Base-by-base conservation (phyloP, 371 early-diverging fungal species). In the Mucor sp. region DNA sequence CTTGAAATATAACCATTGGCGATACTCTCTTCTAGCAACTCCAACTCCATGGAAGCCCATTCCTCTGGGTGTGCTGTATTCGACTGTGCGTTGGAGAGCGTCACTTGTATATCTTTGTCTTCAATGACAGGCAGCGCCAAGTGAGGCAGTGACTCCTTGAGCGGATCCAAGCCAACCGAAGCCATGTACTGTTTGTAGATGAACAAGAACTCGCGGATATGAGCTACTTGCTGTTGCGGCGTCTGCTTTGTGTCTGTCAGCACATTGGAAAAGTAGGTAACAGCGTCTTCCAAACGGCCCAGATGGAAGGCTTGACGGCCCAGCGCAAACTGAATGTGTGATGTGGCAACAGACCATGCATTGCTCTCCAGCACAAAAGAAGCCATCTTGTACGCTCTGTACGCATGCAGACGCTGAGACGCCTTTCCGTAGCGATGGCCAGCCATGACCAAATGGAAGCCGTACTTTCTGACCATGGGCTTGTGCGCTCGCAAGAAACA, bases 361-460 rank as follows among this genome's bases (percentile, higher is more conserved):
- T 83, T 79, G 15, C 77, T 75, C n/a, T 87, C 85, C 61, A 90
- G 88, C 1, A 92, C 87, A 33, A 74, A 66, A 0, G 87, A 76
- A 0, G 94, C 92, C 37, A 84, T 67, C 56, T 74, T 66, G 74
- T 94, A 96, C 63, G 91, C 91, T 12, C 92, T 82, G 56, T 87
- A 87, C 0, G 95, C 93, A 68, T 93, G 93, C 55, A 88, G 80
- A 48, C 88, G 84, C 80, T 90, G 87, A 2, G 74, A 77, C 8
- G 87, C 81, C 79, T 91, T 93, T 58, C 86, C 86, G 75, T 88
- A 98, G 6, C 93, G 83, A 71, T 94, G 93, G 0, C 91, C 94
- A 1, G 97, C 95, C 77, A 96, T 84, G 48, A 96, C 87, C 33
- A 95, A 76, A 66, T 95, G 93, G 72, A 96, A 95, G 0, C 93